Conservation (phyloP, 2,329 filamentous ascomycete genomes). For the Cladophialophora psammophila region DNA sequence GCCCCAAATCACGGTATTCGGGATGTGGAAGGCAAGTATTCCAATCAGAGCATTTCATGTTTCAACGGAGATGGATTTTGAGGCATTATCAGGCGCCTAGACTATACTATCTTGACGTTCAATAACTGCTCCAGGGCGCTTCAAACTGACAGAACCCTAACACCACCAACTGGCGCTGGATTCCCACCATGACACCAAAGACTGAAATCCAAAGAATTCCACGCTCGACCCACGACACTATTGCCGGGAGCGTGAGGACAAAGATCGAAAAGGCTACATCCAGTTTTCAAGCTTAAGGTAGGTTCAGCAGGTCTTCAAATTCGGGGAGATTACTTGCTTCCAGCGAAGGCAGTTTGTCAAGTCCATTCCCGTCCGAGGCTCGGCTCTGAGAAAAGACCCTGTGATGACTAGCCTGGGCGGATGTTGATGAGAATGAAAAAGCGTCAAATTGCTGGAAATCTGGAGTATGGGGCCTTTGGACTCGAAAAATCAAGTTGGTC, state of each 20-base stretch:
- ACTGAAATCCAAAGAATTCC: not conserved
- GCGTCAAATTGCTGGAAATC: conserved; percentile 21
- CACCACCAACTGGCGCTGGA: not conserved
- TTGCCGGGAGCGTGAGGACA: not conserved
- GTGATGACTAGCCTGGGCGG: not conserved
- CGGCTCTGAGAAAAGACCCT: conserved; percentile 2
- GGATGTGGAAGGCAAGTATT: not conserved
- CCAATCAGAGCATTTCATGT: not conserved
- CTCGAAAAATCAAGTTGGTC: not conserved
- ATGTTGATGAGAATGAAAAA: conserved; percentile 6
- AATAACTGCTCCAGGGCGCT: not conserved
- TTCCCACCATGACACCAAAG: not conserved
- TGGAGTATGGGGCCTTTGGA: not conserved
- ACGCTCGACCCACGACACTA: not conserved
- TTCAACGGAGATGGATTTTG: not conserved
- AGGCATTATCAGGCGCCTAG: not conserved
- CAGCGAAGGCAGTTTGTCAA: conserved; percentile 1
- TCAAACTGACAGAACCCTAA: not conserved
- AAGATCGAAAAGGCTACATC: not conserved
- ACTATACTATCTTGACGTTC: not conserved
- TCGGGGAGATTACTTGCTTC: not conserved
- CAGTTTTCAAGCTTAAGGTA: not conserved
- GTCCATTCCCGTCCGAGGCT: not conserved
- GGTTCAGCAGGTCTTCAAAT: conserved; percentile 18
- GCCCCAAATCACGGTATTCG: not conserved